Evolutionary conservation across 768 basidiomycete species (phyloP).

Genomic region (Termitomyces titanicus): DNA sequence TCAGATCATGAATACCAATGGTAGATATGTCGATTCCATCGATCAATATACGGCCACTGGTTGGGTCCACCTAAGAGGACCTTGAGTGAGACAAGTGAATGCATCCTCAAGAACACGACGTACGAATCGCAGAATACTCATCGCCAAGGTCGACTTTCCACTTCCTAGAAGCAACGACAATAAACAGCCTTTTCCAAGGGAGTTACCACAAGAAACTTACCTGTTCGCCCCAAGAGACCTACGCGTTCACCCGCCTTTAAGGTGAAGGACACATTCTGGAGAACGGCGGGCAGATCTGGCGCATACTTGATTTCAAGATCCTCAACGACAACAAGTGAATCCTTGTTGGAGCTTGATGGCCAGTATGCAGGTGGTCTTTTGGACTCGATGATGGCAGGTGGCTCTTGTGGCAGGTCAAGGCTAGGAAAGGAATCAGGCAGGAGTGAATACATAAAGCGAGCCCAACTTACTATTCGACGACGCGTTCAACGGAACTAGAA

Average conservation of each 20-base stretch:
- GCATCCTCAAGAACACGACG: slow-evolving; percentile 19
- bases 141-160: slow-evolving; percentile 81
- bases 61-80: slow-evolving; percentile 60
- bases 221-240: slow-evolving; percentile 79
- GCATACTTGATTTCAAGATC: slow-evolving; percentile 81
- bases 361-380: slow-evolving; percentile 87
- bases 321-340: slow-evolving; percentile 63
- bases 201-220: slow-evolving; percentile 18
- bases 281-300: slow-evolving; percentile 77
- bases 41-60: slow-evolving; percentile 69
- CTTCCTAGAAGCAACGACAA: slow-evolving; percentile 41
- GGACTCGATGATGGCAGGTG: slow-evolving; percentile 69
- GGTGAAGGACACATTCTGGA: slow-evolving; percentile 72
- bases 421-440: slow-evolving; percentile 17
- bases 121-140: slow-evolving; percentile 82
- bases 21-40: slow-evolving; percentile 87
- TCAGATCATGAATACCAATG: slow-evolving; percentile 81
- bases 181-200: background rate
- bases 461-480: slow-evolving; percentile 72
- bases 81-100: background rate
- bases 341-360: slow-evolving; percentile 70
- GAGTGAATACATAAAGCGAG: background rate
- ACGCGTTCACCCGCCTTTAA: slow-evolving; percentile 71
- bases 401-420: slow-evolving; percentile 83
- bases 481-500: slow-evolving; percentile 81